Conservation (phyloP, 1,284 basidiomycete genomes). For the Schizophyllum amplum region DNA sequence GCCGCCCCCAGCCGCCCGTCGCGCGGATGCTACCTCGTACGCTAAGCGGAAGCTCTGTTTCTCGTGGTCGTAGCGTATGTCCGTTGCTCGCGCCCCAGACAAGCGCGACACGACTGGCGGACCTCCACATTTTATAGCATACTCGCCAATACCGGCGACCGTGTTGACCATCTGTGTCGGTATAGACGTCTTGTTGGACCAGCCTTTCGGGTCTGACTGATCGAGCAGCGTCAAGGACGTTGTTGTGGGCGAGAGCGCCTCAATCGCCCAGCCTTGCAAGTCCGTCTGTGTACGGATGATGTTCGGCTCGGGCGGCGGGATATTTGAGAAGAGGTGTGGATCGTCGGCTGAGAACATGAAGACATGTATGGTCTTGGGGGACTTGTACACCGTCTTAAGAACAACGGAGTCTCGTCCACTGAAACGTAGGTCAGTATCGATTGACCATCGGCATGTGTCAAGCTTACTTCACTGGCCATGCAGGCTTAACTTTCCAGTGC, state of each 20-base stretch:
- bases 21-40: conserved; percentile 60
- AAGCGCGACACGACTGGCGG: conserved; percentile 87
- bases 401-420: conserved; percentile 88
- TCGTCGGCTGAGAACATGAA: conserved; percentile 96
- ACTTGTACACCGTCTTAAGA: conserved; percentile 95
- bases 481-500: conserved; percentile 83
- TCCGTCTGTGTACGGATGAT: conserved; percentile 93
- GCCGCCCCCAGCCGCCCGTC: too few species aligned
- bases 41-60: conserved; percentile 77
- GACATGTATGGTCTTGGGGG: conserved; percentile 89
- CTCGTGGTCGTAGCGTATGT: conserved; percentile 84
- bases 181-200: conserved; percentile 93
- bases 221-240: conserved; percentile 92
- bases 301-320: conserved; percentile 64
- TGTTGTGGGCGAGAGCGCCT: conserved; percentile 91
- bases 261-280: conserved; percentile 95
- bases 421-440: conserved; percentile 6
- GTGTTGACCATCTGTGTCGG: conserved; percentile 86
- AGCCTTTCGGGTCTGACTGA: conserved; percentile 95
- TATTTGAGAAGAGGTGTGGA: conserved; percentile 74
- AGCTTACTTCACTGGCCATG: conserved; percentile 89
- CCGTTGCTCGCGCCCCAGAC: conserved; percentile 68
- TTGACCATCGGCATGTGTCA: conserved; percentile 14
- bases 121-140: conserved; percentile 90
- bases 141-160: conserved; percentile 87